These are phyloP conservation scores for Kernera saxatilis DNA, from an alignment of 345 rosid species.

Conservation along the genomic window DNA sequence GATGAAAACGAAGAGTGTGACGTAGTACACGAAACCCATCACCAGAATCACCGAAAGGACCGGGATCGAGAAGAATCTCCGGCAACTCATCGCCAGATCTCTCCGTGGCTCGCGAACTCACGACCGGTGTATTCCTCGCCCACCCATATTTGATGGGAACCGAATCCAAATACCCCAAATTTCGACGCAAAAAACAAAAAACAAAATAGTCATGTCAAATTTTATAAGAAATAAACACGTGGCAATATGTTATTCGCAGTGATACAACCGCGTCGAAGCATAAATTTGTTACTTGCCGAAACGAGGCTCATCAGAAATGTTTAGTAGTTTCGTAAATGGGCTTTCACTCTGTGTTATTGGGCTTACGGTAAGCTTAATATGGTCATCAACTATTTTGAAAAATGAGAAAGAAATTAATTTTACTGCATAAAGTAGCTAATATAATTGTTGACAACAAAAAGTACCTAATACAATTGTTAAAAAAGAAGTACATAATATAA, in stretches of 20 bases:
- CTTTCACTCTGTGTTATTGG: neutral
- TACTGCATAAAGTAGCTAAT: neutral
- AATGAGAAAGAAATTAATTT: neutral
- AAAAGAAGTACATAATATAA: too few relatives aligned
- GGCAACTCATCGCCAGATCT: constrained; percentile 40
- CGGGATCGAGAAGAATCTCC: constrained; percentile 53
- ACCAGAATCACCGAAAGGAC: constrained; percentile 37
- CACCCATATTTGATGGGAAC: constrained; percentile 3
- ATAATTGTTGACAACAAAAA: too few relatives aligned
- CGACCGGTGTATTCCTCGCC: constrained; percentile 12
- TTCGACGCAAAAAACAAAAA: neutral
- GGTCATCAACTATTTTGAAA: neutral
- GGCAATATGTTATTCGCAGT: neutral
- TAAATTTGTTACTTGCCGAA: neutral
- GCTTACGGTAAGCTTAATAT: neutral
- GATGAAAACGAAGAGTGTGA: constrained; percentile 48
- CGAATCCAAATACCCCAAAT: neutral
- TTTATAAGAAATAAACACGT: neutral
- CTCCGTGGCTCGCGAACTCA: constrained; percentile 5
- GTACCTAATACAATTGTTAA: too few relatives aligned
- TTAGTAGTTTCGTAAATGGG: neutral
- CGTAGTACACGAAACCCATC: constrained; percentile 48
- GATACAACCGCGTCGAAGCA: neutral
- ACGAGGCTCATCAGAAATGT: neutral
- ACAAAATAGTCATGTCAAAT: neutral